A percentile compares a stretch with the other conserved stretches of the same genome.
Conservation (phyloP, 441 rosid genomes). For the Iberis amara region DNA sequence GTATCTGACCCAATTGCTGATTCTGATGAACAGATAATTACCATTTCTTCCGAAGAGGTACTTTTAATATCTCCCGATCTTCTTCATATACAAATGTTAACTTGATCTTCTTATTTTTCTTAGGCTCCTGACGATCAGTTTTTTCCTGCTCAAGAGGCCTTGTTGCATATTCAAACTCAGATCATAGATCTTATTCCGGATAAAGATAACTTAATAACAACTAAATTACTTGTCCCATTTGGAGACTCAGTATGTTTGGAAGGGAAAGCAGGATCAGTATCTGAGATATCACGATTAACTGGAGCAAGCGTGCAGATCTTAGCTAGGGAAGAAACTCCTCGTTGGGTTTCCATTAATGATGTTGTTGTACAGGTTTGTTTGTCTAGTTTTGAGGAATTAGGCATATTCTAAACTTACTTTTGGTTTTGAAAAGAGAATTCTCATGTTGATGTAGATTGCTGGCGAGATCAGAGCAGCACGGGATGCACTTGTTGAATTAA, state of each 20-base stretch:
- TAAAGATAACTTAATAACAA: constrained; percentile 68
- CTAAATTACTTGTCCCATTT: constrained; percentile 65
- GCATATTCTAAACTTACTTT: neutral
- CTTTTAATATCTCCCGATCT: neutral
- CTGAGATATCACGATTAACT: constrained; percentile 62
- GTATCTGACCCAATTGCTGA: constrained; percentile 72
- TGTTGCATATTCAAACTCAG: constrained; percentile 86
- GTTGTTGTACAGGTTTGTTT: constrained; percentile 77
- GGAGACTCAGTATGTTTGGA: constrained; percentile 72
- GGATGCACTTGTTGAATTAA: constrained; percentile 85
- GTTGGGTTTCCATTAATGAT: constrained; percentile 50
- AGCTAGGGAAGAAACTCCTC: constrained; percentile 59
- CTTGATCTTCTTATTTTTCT: constrained; percentile 10
- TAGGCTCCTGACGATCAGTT: constrained; percentile 92
- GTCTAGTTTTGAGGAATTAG: neutral
- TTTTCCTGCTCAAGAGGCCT: constrained; percentile 97
- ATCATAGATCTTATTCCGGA: constrained; percentile 70
- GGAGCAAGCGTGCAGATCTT: constrained; percentile 73
- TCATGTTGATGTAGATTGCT: constrained; percentile 49
- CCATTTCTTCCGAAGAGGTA: constrained; percentile 90
- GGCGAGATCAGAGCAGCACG: constrained; percentile 92
- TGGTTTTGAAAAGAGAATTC: constrained; percentile 25
- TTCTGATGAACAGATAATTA: constrained; percentile 80
- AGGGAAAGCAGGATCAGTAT: constrained; percentile 74
- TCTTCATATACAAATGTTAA: neutral